These are phyloP conservation scores for Solanum clarkiae DNA, from an alignment of 257 asterid species.

Conservation along the genomic window DNA sequence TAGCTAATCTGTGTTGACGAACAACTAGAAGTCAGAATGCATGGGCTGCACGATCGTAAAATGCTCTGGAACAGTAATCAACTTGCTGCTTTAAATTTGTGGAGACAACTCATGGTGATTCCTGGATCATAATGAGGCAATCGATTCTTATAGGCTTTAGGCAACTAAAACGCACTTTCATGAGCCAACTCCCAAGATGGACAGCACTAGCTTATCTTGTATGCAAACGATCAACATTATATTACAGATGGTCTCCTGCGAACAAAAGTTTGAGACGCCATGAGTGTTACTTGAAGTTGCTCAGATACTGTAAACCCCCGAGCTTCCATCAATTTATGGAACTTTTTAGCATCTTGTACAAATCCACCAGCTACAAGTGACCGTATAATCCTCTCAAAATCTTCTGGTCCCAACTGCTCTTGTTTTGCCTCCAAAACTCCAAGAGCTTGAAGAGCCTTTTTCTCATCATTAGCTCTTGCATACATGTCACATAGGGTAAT, in stretches of 20 bases:
- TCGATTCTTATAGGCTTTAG: background rate
- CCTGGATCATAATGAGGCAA: background rate
- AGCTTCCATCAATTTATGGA: conserved; percentile 39
- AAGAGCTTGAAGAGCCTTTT: conserved; percentile 72
- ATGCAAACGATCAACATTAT: conserved; percentile 2
- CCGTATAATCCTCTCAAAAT: conserved; percentile 45
- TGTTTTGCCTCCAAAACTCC: conserved; percentile 71
- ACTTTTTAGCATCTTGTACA: conserved; percentile 47
- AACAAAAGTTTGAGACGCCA: conserved; percentile 1
- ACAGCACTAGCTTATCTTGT: background rate
- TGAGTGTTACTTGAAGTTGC: background rate
- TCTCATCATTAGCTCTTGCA: conserved; percentile 41
- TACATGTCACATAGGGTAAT: conserved; percentile 75
- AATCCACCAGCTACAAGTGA: conserved; percentile 53
- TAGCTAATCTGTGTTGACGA: background rate
- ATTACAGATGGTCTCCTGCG: background rate
- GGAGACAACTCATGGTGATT: background rate
- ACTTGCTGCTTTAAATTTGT: background rate
- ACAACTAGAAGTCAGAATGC: background rate
- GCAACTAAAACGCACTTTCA: background rate
- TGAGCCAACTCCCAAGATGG: background rate
- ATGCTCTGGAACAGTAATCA: background rate
- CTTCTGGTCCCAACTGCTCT: conserved; percentile 39
- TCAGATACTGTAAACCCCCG: conserved; percentile 29
- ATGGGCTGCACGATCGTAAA: background rate